Evolutionary conservation across 805 yeast species (phyloP), one percentile per base, ranked within the genome.

Genomic region (Hanseniaspora occidentalis): DNA sequence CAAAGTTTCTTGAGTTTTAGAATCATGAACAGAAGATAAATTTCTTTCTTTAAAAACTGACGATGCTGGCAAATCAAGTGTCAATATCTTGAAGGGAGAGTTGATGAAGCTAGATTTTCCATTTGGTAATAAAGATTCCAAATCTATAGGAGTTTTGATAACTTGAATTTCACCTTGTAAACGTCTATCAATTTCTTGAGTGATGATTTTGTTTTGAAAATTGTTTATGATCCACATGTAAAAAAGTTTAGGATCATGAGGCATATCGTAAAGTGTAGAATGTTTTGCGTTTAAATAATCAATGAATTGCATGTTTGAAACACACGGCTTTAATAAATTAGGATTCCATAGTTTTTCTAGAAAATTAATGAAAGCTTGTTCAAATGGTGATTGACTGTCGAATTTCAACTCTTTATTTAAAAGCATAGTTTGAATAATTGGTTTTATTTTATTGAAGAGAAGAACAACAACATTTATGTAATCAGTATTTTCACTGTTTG

Each of bases 291-390:
- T 56, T 4, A 79, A 56, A 44, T 60, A 62, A 43, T 75, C 75
- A 35, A 79, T 52, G 6, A 84, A 57, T 38, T 78, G 84, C 51
- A 75, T 80, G 1, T 84, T 78, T 0, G 89, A 76, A 2, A 81
- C 64, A 49, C 80, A 84, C 3, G 67, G 55, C 47, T 70, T 73
- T 54, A 75, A 76, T 18, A 82, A 62, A 31, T 60, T 59, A 0
- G 69, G 60, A 4, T 79, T 79, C 88, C 89, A 84, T 8, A 80
- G 37, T 47, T 76, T 79, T 43, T 79, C 66, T 0, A 71, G 49
- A 17, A 79, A 52, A 4, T 65, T 45, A 0, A 75, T 64, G 27
- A 79, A 54, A 43, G 69, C 58, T 31, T 55, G 54, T 9, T 64
- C 60, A n/a, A 78, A 52, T 20, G 66, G 67, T 4, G 53, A 51